Base-by-base conservation (phyloP, 2,329 filamentous ascomycete genomes). In the Thelonectria blattea region DNA sequence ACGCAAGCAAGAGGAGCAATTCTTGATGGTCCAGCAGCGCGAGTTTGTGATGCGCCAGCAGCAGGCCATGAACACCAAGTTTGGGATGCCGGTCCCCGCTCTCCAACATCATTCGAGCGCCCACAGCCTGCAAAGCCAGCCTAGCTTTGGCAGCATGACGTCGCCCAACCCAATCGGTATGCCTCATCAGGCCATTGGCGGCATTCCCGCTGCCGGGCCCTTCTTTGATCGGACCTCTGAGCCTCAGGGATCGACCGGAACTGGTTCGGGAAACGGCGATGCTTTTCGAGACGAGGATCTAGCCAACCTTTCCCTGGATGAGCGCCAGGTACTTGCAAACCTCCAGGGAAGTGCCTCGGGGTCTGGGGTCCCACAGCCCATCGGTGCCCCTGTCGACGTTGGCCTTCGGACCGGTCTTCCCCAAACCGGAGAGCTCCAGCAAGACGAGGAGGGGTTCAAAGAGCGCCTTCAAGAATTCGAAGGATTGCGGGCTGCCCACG, bases 1-100 rank as follows among this genome's bases (percentile, higher is more conserved):
- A 55, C 86, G 95, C 53, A 99, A 99, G 80, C 95, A 99, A 75
- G 95, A 99, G 76, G 96, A 99, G 73, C 95, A 99, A 74, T 97
- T 95, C 74, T 83, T 96, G 37, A 96, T 98, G 87, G 95, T 96
- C 47, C 90, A 95, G 43, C 95, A 99, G 76, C 92, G 97, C 68
- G 95, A 99, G 74, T 92, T 92, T 68, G 85, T 97, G 56, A 91
- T 93, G 64, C 91, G 93, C 65, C 27, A 30, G 8, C 93, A 96
- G 72, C 93, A 96, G 71, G 84, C 86, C 7, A 88, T 93, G 60
- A 30, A 30, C 27, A 83, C 88, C 52, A 89, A 93, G 73, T 89
- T 91, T 73, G 89, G 88, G 56, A 83, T 90, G 69, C 85, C 68
- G 24, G 72, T 69, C 4, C 72, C 74, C 55, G 72, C 80, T 60